Evolutionary conservation across 2,329 filamentous ascomycete species (phyloP).

Genomic region (Colletotrichum sp.): DNA sequence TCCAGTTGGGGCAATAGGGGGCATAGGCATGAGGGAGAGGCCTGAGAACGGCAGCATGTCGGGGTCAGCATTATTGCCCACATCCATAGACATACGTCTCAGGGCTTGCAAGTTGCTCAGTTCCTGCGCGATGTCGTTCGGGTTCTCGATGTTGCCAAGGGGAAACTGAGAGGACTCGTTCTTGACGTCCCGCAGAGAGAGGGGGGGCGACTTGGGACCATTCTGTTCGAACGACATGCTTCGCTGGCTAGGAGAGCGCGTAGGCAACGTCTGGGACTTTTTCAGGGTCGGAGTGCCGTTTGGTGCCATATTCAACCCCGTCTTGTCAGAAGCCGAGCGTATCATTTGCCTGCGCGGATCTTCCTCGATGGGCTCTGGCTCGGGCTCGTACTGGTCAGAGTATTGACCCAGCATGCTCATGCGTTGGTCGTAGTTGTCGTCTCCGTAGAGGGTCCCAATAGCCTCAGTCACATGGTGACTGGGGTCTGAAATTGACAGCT

Average conservation of each 20-base stretch:
- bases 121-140: conserved; percentile 89
- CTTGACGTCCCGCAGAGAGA: conserved; percentile 59
- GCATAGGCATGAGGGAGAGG: conserved; percentile 70
- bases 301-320: conserved; percentile 29
- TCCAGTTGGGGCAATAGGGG: conserved; percentile 73
- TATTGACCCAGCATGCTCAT: conserved; percentile 73
- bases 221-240: conserved; percentile 43
- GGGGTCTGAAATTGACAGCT: conserved; percentile 80
- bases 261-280: conserved; percentile 49
- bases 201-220: conserved; percentile 53
- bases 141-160: conserved; percentile 88
- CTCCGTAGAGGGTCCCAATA: conserved; percentile 89
- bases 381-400: conserved; percentile 46
- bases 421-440: conserved; percentile 67
- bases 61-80: conserved; percentile 73
- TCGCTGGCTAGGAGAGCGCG: conserved; percentile 44
- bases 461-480: conserved; percentile 94
- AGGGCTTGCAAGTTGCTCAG: conserved; percentile 91
- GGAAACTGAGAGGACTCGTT: conserved; percentile 78
- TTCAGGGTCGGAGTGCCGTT: conserved; percentile 38
- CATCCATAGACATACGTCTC: conserved; percentile 93
- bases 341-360: conserved; percentile 46
- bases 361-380: conserved; percentile 29
- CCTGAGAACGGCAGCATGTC: conserved; percentile 77
- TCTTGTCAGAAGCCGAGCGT: conserved; percentile 53